Conservation (phyloP, 2,329 filamentous ascomycete species). For the Dactylellina leptospora region DNA sequence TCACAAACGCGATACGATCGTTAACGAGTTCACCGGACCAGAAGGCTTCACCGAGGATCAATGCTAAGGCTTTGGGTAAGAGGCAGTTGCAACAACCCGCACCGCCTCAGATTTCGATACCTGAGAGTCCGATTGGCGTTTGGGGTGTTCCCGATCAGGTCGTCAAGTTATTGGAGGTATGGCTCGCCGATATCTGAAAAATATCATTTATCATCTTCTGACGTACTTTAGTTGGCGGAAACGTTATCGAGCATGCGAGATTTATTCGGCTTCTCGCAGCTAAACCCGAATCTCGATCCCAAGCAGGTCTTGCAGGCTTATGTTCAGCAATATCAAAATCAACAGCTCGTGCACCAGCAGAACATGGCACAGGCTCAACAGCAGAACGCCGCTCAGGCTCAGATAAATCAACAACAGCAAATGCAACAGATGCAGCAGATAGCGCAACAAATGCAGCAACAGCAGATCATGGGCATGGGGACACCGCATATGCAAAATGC, state of each 20-base stretch:
- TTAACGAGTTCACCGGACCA: constrained; percentile 63
- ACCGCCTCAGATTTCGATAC: constrained; percentile 58
- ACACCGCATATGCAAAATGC: constrained; percentile 56
- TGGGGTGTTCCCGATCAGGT: constrained; percentile 68
- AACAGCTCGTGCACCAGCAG: constrained; percentile 59
- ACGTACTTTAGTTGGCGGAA: constrained; percentile 67
- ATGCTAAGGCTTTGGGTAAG: constrained; percentile 65
- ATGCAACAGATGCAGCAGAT: no score
- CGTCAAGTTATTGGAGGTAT: constrained; percentile 71
- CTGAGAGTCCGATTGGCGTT: constrained; percentile 63
- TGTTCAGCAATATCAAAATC: constrained; percentile 61
- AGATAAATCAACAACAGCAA: constrained; percentile 55
- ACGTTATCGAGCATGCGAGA: constrained; percentile 71
- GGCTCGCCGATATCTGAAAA: constrained; percentile 15
- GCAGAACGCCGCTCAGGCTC: constrained; percentile 56
- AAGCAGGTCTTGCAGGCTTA: constrained; percentile 66
- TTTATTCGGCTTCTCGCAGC: constrained; percentile 69
- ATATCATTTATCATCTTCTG: constrained; percentile 39
- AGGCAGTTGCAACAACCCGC: constrained; percentile 63
- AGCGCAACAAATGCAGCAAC: constrained; percentile 54
- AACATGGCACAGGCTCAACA: constrained; percentile 57
- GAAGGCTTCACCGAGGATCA: constrained; percentile 69
- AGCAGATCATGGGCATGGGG: constrained; percentile 56
- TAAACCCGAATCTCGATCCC: constrained; percentile 67
- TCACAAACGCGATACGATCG: constrained; percentile 64